phyloP scores from a whole-genome alignment of 2,329 filamentous ascomycete species.

The Calcarisporium arbuscula region DNA sequence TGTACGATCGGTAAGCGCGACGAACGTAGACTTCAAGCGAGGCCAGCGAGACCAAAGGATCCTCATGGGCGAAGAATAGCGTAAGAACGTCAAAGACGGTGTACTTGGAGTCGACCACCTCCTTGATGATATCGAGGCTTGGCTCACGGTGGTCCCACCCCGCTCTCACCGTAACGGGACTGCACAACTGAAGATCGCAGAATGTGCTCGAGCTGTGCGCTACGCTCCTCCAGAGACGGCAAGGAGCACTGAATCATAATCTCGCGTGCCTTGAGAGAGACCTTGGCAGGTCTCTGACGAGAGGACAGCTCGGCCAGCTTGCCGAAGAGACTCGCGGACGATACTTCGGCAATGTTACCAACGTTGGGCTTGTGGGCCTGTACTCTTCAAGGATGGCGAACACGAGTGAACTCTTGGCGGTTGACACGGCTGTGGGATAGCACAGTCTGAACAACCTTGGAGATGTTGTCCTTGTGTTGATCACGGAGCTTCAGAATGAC shows the following conservation, averaged over 20 bases:
- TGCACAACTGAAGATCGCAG: slow-evolving; percentile 91
- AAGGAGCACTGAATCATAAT: slow-evolving; percentile 95
- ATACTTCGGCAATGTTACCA: slow-evolving; percentile 81
- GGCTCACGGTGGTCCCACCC: slow-evolving; percentile 95
- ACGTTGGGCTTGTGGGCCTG: slow-evolving; percentile 83
- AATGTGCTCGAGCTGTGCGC: slow-evolving; percentile 97
- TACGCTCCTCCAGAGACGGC: slow-evolving; percentile 91
- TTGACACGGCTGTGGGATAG: slow-evolving; percentile 89
- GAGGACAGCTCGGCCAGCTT: slow-evolving; percentile 83
- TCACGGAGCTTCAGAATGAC: slow-evolving; percentile 91
- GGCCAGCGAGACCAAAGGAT: slow-evolving; percentile 89
- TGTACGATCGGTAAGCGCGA: slow-evolving; percentile 93
- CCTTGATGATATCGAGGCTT: slow-evolving; percentile 84
- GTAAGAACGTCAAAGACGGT: slow-evolving; percentile 96
- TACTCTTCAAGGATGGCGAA: slow-evolving; percentile 91
- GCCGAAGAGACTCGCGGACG: slow-evolving; percentile 74
- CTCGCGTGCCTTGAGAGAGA: slow-evolving; percentile 93
- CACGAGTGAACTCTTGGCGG: slow-evolving; percentile 88
- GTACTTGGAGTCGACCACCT: slow-evolving; percentile 97
- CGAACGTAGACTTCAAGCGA: slow-evolving; percentile 95
- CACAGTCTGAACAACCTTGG: slow-evolving; percentile 78
- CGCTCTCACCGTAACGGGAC: slow-evolving; percentile 94
- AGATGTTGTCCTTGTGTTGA: slow-evolving; percentile 88
- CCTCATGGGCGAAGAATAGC: slow-evolving; percentile 89
- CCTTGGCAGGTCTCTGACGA: slow-evolving; percentile 80